Percentiles rank a stretch among this genome's conserved stretches.
Evolutionary conservation across 2,329 filamentous ascomycete species (phyloP).

Genomic region (Curvularia sp.): DNA sequence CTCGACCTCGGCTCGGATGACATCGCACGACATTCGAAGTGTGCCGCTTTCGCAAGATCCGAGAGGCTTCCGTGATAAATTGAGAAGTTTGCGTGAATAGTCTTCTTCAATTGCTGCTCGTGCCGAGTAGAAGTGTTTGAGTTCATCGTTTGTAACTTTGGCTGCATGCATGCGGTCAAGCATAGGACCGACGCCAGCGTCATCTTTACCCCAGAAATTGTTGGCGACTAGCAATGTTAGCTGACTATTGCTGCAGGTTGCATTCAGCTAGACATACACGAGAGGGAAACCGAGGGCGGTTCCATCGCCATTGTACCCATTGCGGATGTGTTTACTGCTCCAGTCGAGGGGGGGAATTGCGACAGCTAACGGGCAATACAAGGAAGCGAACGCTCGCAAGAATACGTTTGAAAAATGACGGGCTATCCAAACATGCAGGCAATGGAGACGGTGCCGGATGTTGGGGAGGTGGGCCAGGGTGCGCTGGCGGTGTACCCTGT

Average conservation of each 20-base stretch:
- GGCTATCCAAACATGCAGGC: constrained; percentile 25
- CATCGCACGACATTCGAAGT: constrained; percentile 83
- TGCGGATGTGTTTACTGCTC: constrained; percentile 43
- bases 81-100: constrained; percentile 87
- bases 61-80: constrained; percentile 84
- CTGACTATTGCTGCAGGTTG: constrained; percentile 4
- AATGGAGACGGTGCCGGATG: constrained; percentile 34
- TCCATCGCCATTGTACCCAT: constrained; percentile 68
- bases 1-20: constrained; percentile 87
- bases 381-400: constrained; percentile 27
- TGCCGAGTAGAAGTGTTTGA: constrained; percentile 89
- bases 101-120: constrained; percentile 96
- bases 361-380: constrained; percentile 17
- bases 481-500: constrained; percentile 26
- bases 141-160: constrained; percentile 87
- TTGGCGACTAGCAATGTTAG: constrained; percentile 77
- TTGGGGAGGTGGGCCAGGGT: constrained; percentile 34
- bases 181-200: constrained; percentile 90
- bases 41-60: constrained; percentile 88
- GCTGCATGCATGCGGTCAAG: constrained; percentile 93
- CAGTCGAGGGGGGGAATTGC: constrained; percentile 30
- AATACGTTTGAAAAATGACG: constrained; percentile 28
- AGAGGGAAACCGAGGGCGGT: constrained; percentile 70
- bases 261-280: constrained; percentile 59
- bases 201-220: constrained; percentile 99